phyloP scores from a whole-genome alignment of 306 rosid species.

The peach (Prunus persica) region DNA sequence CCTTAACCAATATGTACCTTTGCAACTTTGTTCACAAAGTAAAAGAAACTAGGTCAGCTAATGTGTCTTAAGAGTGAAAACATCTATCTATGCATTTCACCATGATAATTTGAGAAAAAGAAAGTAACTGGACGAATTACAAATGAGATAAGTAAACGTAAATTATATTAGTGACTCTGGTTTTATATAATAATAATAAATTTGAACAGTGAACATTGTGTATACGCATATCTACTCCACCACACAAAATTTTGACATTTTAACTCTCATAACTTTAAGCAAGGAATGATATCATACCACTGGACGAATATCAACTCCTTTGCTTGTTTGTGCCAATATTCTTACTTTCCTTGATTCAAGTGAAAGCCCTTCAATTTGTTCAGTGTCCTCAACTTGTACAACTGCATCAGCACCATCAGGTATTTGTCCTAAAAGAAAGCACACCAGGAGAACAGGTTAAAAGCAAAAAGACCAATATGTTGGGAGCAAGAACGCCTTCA shows the following conservation, averaged over 20 bases:
- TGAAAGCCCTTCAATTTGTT: conserved; percentile 31
- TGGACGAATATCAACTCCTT: conserved; percentile 79
- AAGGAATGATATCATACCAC: conserved; percentile 51
- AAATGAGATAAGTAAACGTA: too few species aligned
- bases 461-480: background rate
- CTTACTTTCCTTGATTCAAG: conserved; percentile 47
- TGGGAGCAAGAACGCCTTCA: background rate
- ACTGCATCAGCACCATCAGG: conserved; percentile 99
- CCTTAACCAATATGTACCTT: too few species aligned
- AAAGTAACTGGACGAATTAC: background rate
- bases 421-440: conserved; percentile 64
- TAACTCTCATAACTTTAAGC: background rate
- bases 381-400: conserved; percentile 90
- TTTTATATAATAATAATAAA: background rate
- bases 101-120: background rate
- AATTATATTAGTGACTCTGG: background rate
- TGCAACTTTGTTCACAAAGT: too few species aligned
- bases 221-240: background rate
- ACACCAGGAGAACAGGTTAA: background rate
- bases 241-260: background rate
- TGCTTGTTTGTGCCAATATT: conserved; percentile 47
- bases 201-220: background rate
- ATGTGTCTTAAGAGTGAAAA: background rate
- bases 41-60: background rate
- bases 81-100: background rate